Base-by-base conservation (phyloP, 2,329 filamentous ascomycete genomes). In the Phaeophleospora eucalypticola region DNA sequence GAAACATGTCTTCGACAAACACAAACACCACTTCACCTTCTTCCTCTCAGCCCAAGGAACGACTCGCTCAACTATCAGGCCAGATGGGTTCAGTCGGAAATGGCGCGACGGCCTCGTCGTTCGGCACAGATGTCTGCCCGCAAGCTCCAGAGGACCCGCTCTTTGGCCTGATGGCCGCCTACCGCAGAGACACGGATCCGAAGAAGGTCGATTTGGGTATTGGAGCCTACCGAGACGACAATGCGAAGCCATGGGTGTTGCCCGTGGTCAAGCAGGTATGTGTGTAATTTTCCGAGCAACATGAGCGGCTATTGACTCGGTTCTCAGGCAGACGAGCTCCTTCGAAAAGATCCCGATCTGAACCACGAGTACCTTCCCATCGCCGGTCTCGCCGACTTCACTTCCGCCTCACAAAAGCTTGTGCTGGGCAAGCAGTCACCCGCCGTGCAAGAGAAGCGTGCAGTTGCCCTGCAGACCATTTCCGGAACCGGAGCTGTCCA, bases 321-420 rank as follows among this genome's bases (percentile, higher is more conserved):
- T 18, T 15, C 17, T 34, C 66, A 97, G 91, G 93, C 93, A 60
- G 90, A 97, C 68, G 86, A 93, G 57, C 82, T 89, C 62, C 81
- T 97, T 58, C 86, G 84, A 69, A 85, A 86, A 66, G 89, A 96
- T 71, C 89, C 91, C 65, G 80, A 87, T 50, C 78, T 95, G 61
- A 95, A 98, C 75, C 91, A 98, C 77, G 93, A 98, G 79, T 98
- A 98, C 72, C 88, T 94, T 50, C 91, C 93, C 49, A 98, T 98
- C 68, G 86, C 89, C 53, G 93, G 93, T 65, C 79, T 97, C 49
- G 73, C 84, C 46, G 79, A 84, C 54, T 94, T 96, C 74, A 96
- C 89, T 49, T 79, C 81, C 59, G 94, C 93, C 65, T 90, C 93
- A 18, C 88, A 91, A 67, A 90, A 93, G 74, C 79, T 97, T 60